Conservation (phyloP, 2,329 filamentous ascomycete genomes). For the Fusarium sp. region DNA sequence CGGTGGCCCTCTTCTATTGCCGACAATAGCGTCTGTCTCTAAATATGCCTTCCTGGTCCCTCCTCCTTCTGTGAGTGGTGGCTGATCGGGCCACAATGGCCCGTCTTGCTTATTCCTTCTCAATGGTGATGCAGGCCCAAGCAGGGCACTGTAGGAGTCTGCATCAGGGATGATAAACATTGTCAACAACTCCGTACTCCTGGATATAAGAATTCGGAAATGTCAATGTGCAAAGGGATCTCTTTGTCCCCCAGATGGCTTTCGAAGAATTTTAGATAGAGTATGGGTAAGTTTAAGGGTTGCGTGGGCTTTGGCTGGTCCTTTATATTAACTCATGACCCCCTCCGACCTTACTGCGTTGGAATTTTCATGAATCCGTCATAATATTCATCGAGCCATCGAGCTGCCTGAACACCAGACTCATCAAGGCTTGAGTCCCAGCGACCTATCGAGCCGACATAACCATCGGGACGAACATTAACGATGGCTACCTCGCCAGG, state of each 20-base stretch:
- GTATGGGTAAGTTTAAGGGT: background rate
- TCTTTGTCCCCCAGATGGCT: slow-evolving; percentile 7
- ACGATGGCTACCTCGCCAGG: slow-evolving; percentile 68
- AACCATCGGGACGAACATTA: slow-evolving; percentile 77
- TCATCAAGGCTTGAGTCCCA: slow-evolving; percentile 62
- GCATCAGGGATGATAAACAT: slow-evolving; percentile 19
- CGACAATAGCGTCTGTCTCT: slow-evolving; percentile 4
- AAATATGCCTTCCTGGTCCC: slow-evolving; percentile 6
- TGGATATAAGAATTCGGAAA: slow-evolving; percentile 33
- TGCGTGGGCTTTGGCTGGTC: slow-evolving; percentile 23
- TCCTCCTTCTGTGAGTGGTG: slow-evolving; percentile 18
- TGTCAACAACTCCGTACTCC: slow-evolving; percentile 34
- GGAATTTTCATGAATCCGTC: slow-evolving; percentile 62
- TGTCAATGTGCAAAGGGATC: slow-evolving; percentile 19
- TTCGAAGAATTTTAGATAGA: slow-evolving; percentile 9
- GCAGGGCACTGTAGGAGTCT: slow-evolving; percentile 16
- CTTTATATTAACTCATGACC: slow-evolving; percentile 29
- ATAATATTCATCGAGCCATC: slow-evolving; percentile 64
- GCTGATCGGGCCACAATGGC: slow-evolving; percentile 5
- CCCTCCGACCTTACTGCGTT: slow-evolving; percentile 19
- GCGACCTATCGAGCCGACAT: slow-evolving; percentile 70
- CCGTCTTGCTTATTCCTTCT: background rate
- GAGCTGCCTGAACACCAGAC: slow-evolving; percentile 59
- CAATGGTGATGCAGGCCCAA: slow-evolving; percentile 16
- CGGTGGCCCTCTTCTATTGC: slow-evolving; percentile 26